Percentiles rank a stretch among this genome's conserved stretches.
phyloP scores from a whole-genome alignment of 164 flowering plant genomes.

The Aristolochia fimbriata region DNA sequence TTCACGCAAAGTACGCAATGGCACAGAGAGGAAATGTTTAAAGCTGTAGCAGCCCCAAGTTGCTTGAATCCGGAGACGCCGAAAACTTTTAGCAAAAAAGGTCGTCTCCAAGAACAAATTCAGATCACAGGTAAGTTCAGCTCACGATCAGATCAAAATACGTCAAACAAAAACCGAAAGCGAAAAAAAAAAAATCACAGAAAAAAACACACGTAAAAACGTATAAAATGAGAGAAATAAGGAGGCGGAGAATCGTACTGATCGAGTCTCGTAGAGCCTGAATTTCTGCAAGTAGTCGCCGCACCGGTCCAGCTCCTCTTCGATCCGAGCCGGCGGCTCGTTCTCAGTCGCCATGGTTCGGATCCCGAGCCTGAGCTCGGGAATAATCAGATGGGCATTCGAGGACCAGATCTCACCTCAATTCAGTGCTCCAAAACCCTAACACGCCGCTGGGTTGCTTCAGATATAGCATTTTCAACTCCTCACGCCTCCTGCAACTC shows the following conservation, averaged over 20 bases:
- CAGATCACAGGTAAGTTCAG: neutral
- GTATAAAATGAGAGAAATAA: neutral
- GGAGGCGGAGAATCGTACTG: slow-evolving; percentile 34
- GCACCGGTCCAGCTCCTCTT: slow-evolving; percentile 10
- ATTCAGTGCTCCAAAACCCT: slow-evolving; percentile 8
- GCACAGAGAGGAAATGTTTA: too few species aligned
- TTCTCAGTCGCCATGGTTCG: slow-evolving; percentile 38
- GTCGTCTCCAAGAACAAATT: too few species aligned
- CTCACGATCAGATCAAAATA: neutral
- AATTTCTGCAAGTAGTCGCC: slow-evolving; percentile 57
- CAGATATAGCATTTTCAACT: slow-evolving; percentile 35
- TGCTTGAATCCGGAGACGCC: too few species aligned
- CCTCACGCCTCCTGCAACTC: slow-evolving; percentile 7
- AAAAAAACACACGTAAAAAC: neutral
- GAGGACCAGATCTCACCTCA: slow-evolving; percentile 9
- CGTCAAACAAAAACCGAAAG: neutral
- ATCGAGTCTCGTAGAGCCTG: slow-evolving; percentile 80
- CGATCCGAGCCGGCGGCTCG: slow-evolving; percentile 19
- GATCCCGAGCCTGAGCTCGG: slow-evolving; percentile 50
- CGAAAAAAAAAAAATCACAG: neutral
- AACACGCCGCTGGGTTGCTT: slow-evolving; percentile 34
- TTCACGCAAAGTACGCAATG: too few species aligned
- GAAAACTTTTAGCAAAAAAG: too few species aligned
- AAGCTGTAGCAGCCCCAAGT: too few species aligned
- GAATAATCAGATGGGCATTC: slow-evolving; percentile 26